Evolutionary conservation across 2,329 filamentous ascomycete species (phyloP), one percentile per base, ranked within the genome.

Genomic region (Beauveria medogensis): DNA sequence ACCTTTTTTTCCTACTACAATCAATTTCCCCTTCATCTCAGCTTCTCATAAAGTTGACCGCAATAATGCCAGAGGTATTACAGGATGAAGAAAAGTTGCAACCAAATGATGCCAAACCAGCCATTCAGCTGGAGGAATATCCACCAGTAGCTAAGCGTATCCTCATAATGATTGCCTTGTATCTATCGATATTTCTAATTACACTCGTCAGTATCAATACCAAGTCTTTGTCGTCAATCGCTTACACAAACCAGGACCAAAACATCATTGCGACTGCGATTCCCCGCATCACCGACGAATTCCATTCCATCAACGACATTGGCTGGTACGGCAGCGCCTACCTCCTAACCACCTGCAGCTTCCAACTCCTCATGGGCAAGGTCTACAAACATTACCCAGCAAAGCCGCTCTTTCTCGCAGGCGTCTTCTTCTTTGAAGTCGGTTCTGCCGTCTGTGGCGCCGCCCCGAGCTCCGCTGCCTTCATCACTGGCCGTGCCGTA

Each of bases 321-420:
- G 77, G 75, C 47, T 80, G 77, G 77, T 79, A 79, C 52, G 75
- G 74, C 3, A 71, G 70, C 51, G 72, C 73, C 4, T 74, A 76
- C 62, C 65, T 75, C 53, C 71, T 84, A 64, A 82, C 81, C 22
- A 79, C 78, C 9, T 75, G 78, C 9, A 77, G 77, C 28, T 79
- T 77, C 20, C 78, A 80, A 65, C 70, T 80, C 20, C 64, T 80
- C 18, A 81, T 80, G 65, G 80, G 79, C 26, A 72, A 78, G 56
- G 71, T 82, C 43, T 82, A 80, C 69, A 79, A 77, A 65, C 78
- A 78, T 61, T 82, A 80, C 62, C 73, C 78, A 54, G 75, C 76
- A 63, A 80, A 80, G 46, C 57, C 61, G 3, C 14, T 72, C 12
- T 74, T 70, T 63, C 62, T 75, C 10, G 57, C 53, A 6, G 63